Percentiles rank a stretch among this genome's conserved stretches.
Conservation (phyloP, 2,329 filamentous ascomycete species). For the Monosporascus sp. region DNA sequence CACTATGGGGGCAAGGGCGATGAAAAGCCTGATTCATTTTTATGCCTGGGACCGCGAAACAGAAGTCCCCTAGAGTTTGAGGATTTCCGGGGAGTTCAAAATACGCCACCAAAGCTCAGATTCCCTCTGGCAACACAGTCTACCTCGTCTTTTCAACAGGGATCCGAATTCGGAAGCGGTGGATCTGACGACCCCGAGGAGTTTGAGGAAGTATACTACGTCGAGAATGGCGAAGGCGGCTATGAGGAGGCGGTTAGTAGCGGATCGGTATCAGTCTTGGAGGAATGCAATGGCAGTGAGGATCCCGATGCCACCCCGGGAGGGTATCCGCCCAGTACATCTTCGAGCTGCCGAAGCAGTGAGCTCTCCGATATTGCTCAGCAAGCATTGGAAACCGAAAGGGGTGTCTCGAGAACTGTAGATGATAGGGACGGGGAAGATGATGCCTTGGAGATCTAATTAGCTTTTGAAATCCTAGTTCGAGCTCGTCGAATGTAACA, state of each 20-base stretch:
- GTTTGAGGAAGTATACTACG: too few species aligned
- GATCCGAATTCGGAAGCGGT: too few species aligned
- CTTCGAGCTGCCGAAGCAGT: background rate
- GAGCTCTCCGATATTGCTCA: too few species aligned
- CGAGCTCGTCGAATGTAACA: too few species aligned
- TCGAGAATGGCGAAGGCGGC: too few species aligned
- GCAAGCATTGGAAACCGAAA: too few species aligned
- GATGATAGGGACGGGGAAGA: too few species aligned
- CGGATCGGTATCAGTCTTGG: background rate
- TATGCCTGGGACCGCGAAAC: conserved; percentile 1
- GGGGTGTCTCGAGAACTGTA: too few species aligned
- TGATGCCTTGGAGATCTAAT: too few species aligned
- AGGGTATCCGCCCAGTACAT: background rate
- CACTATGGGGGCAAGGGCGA: background rate
- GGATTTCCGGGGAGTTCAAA: conserved; percentile 11
- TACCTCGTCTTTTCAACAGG: background rate
- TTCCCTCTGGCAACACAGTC: background rate
- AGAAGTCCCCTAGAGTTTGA: conserved; percentile 17
- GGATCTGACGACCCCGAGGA: too few species aligned
- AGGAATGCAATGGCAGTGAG: background rate
- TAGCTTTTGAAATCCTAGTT: too few species aligned
- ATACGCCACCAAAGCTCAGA: background rate
- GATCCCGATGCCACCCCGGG: background rate
- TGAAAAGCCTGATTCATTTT: background rate
- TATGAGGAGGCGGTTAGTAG: background rate